Percentiles rank a stretch among this genome's conserved stretches.
Evolutionary conservation across 1,139 yeast genomes (phyloP).

Genomic region (Zygoascus hellenicus): DNA sequence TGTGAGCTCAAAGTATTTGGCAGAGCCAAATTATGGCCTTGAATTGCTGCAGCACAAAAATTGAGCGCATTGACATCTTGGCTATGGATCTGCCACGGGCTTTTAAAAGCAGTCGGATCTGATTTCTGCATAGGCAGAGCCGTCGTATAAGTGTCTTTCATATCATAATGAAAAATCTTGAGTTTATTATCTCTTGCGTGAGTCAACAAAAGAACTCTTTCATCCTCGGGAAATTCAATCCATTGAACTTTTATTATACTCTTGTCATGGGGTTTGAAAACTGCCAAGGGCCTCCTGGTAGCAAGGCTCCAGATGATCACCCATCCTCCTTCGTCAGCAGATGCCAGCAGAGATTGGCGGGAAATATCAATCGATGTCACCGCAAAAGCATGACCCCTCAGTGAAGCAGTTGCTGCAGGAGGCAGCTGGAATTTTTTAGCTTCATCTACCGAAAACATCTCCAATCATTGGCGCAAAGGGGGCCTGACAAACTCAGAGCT

Average conservation of each 20-base stretch:
- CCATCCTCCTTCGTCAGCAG: constrained; percentile 40
- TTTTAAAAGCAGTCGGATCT: constrained; percentile 20
- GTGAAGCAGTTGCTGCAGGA: constrained; percentile 20
- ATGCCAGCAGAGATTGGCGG: constrained; percentile 15
- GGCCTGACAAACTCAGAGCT: no score
- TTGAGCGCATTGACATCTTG: constrained; percentile 38
- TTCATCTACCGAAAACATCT: background rate
- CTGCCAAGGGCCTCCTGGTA: constrained; percentile 33
- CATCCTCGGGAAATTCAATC: constrained; percentile 14
- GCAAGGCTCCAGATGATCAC: constrained; percentile 35
- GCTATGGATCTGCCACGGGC: constrained; percentile 33
- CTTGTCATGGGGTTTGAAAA: constrained; percentile 34
- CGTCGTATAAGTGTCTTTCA: constrained; percentile 13
- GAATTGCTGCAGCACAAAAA: constrained; percentile 34
- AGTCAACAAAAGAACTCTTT: constrained; percentile 26
- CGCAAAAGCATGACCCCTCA: constrained; percentile 29
- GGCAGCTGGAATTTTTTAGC: constrained; percentile 3
- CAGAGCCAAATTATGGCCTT: constrained; percentile 27
- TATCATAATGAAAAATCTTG: constrained; percentile 23
- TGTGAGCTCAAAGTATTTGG: constrained; percentile 37
- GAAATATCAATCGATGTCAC: constrained; percentile 26
- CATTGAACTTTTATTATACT: constrained; percentile 30
- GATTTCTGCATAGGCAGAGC: constrained; percentile 18
- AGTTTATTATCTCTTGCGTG: constrained; percentile 38
- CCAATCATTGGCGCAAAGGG: background rate